phyloP scores from a whole-genome alignment of 139 green algal genomes.

The Chlorella sp. region DNA sequence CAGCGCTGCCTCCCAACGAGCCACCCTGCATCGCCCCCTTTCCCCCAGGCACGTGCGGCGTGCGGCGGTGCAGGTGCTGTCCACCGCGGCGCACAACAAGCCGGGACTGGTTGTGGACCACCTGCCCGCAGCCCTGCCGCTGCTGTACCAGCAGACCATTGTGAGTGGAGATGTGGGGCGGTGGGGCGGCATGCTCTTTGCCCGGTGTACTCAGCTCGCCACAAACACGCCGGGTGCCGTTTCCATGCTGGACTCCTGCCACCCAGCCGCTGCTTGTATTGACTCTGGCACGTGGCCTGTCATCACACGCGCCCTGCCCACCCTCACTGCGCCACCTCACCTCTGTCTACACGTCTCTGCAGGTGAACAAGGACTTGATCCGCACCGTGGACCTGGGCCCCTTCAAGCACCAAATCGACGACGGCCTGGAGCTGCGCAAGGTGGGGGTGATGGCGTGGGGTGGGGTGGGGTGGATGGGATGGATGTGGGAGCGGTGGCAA shows the following conservation, averaged over 20 bases:
- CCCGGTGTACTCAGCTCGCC: too few relatives aligned
- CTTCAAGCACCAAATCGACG: constrained; percentile 95
- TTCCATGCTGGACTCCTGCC: too few relatives aligned
- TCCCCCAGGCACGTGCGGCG: constrained; percentile 74
- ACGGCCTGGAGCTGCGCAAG: constrained; percentile 98
- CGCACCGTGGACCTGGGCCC: constrained; percentile 90
- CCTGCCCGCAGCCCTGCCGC: constrained; percentile 76
- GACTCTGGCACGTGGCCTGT: too few relatives aligned
- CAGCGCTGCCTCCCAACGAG: neutral
- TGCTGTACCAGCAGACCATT: constrained; percentile 87
- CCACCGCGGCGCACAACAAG: constrained; percentile 74
- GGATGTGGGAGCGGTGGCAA: too few relatives aligned
- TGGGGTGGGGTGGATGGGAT: too few relatives aligned
- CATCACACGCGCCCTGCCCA: neutral
- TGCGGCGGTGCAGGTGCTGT: constrained; percentile 81
- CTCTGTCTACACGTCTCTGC: neutral
- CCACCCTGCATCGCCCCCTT: neutral
- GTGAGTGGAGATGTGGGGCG: constrained; percentile 59
- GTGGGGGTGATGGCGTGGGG: too few relatives aligned
- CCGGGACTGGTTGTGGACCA: constrained; percentile 63
- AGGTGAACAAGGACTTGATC: constrained; percentile 1
- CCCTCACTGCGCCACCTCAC: neutral
- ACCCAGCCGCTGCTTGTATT: too few relatives aligned
- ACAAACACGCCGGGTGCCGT: too few relatives aligned
- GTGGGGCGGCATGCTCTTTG: neutral